Base-by-base conservation (phyloP, 1,284 basidiomycete genomes). In the Naganishia sp. region DNA sequence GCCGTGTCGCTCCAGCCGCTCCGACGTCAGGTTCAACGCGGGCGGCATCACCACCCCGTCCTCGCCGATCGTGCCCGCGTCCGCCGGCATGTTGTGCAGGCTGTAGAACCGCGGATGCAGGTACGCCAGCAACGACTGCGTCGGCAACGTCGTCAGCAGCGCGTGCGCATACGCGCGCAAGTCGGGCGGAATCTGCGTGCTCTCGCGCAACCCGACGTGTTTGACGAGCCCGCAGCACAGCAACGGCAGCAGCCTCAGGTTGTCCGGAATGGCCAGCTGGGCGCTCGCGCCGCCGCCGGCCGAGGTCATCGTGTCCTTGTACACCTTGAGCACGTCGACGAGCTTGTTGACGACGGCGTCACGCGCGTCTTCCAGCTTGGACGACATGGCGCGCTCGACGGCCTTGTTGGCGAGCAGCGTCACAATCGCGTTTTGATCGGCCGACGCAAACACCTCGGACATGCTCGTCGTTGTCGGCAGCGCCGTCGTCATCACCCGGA, bases 241-340 rank as follows among this genome's bases (percentile, higher is more conserved):
- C 47, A 98, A 85, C 4, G 96, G 96, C 50, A 99, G 80, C 85
- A 95, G 89, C 82, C 92, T 92, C 82, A 99, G 76, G 79, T 99
- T 99, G 71, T 94, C 90, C 9, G 90, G 88, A 68, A 95, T 86
- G 13, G 92, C 89, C 60, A 99, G 82, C 78, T 96, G 93, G n/a
- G 94, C 92, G 71, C 90, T 93, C 0, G 95, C 93, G 39, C 94
- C 94, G 0, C 89, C 87, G 18, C 92, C 92, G 6, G 90, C 90
- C 35, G 91, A 88, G 6, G 95, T 98, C 89, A 99, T 97, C 72
- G 92, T 96, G 66, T 87, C 87, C 85, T 98, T 98, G 85, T 97
- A 99, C 23, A 92, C 90, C 25, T 86, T 83, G 64, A 99, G 82
- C 67, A 99, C 89, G 68, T 97, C 94, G 57, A 94, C 88, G 65